These are phyloP conservation scores for Oryza meyeriana DNA, from an alignment of 176 grass and related monocot genomes.

Conservation along the genomic window DNA sequence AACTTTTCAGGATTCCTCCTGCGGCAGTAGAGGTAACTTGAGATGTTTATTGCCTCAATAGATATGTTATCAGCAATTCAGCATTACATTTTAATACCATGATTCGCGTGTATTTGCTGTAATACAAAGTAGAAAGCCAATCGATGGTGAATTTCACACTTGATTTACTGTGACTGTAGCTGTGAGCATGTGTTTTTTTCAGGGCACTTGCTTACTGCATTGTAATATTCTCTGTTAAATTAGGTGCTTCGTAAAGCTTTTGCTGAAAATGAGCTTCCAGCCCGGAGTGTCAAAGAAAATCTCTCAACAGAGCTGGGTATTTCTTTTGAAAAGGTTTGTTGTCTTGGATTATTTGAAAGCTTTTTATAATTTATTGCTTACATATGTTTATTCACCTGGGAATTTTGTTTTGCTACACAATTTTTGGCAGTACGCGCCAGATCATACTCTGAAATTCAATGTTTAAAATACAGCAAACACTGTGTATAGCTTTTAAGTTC, in stretches of 20 bases:
- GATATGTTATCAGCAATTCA: not conserved
- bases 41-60: not conserved
- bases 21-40: constrained; percentile 62
- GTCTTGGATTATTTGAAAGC: not conserved
- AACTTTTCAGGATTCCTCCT: constrained; percentile 83
- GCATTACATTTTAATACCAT: not conserved
- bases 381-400: constrained; percentile 16
- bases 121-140: not conserved
- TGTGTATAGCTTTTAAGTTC: not conserved
- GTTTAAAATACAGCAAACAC: not conserved
- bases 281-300: constrained; percentile 72
- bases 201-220: constrained; percentile 1
- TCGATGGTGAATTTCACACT: constrained; percentile 19
- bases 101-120: constrained; percentile 3
- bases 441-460: not conserved
- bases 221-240: constrained; percentile 17
- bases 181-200: not conserved
- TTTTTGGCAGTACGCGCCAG: not conserved
- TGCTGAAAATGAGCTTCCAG: constrained; percentile 84
- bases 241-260: constrained; percentile 77
- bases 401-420: constrained; percentile 17
- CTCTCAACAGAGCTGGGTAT: constrained; percentile 73
- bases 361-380: not conserved
- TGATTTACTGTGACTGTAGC: not conserved
- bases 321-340: constrained; percentile 77